These are phyloP conservation scores for Chenopodium album DNA, from an alignment of 148 eudicot species.

Conservation along the genomic window DNA sequence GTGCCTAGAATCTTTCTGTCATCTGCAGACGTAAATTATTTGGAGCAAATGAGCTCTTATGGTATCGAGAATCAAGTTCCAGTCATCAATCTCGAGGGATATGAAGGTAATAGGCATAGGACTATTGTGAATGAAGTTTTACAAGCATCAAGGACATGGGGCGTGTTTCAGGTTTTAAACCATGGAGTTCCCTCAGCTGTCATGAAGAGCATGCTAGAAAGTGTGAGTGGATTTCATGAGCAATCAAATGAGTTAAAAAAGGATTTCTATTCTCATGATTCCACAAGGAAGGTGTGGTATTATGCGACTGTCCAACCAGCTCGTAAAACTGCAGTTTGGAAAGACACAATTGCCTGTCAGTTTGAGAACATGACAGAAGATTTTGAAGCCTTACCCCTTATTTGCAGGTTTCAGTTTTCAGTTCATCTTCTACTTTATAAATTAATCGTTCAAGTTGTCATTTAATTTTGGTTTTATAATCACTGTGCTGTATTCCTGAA, in stretches of 20 bases:
- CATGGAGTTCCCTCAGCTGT: conserved; percentile 45
- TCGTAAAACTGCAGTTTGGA: conserved; percentile 36
- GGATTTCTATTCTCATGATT: conserved; percentile 36
- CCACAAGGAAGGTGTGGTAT: conserved; percentile 28
- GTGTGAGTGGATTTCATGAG: conserved; percentile 41
- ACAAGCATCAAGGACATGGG: conserved; percentile 46
- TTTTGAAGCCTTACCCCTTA: conserved; percentile 35
- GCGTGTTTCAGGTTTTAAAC: conserved; percentile 46
- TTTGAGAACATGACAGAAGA: conserved; percentile 26
- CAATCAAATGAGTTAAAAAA: conserved; percentile 42
- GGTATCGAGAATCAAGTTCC: conserved; percentile 27
- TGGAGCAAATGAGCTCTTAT: neutral
- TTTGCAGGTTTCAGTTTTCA: conserved; percentile 37
- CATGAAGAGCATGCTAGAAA: conserved; percentile 34
- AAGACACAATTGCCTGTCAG: conserved; percentile 43
- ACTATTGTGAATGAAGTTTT: conserved; percentile 30
- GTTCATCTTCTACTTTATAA: neutral
- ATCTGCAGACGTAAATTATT: conserved; percentile 2
- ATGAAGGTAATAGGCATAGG: conserved; percentile 18
- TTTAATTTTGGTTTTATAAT: neutral
- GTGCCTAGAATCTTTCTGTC: conserved; percentile 39
- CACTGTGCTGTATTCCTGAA: neutral
- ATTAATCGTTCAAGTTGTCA: neutral
- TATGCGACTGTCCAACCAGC: conserved; percentile 23
- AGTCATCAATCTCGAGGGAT: conserved; percentile 32